Conservation (phyloP, 2,329 filamentous ascomycete species). For the Monosporascus sp. region DNA sequence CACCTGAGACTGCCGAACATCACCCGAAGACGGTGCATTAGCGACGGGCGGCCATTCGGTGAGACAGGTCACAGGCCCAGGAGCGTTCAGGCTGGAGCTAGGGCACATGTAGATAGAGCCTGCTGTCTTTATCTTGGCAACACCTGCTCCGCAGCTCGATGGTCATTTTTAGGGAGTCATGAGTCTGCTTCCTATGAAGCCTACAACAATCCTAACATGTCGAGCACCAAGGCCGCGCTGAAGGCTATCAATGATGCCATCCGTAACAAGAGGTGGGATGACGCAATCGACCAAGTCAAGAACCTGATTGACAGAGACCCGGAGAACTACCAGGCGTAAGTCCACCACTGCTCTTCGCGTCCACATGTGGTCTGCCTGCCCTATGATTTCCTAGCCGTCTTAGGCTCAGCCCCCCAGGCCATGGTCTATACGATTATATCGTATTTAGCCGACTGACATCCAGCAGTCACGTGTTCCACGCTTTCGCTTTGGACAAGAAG, state of each 20-base stretch:
- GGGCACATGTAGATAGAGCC: background rate
- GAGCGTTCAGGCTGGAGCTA: background rate
- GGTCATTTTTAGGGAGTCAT: background rate
- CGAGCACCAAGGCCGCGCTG: slow-evolving; percentile 63
- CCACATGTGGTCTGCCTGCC: too few species aligned
- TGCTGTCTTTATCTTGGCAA: background rate
- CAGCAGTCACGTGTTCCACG: slow-evolving; percentile 72
- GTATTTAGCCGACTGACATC: background rate
- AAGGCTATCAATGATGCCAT: slow-evolving; percentile 77
- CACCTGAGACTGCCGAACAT: background rate
- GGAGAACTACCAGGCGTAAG: slow-evolving; percentile 76
- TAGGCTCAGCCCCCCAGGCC: too few species aligned
- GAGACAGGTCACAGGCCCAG: too few species aligned
- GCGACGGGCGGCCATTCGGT: too few species aligned
- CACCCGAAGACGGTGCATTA: background rate
- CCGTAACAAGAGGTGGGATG: slow-evolving; percentile 72
- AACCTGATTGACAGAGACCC: slow-evolving; percentile 66
- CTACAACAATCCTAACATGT: slow-evolving; percentile 33
- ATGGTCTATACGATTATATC: too few species aligned
- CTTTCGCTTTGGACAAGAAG: slow-evolving; percentile 76
- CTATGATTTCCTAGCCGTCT: too few species aligned
- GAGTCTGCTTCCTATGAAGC: background rate
- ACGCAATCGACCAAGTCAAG: slow-evolving; percentile 64
- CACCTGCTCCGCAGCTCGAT: background rate
- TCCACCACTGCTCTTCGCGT: slow-evolving; percentile 1